Evolutionary conservation across 2,329 filamentous ascomycete species (phyloP).

Genomic region (Xylariaceae sp.): DNA sequence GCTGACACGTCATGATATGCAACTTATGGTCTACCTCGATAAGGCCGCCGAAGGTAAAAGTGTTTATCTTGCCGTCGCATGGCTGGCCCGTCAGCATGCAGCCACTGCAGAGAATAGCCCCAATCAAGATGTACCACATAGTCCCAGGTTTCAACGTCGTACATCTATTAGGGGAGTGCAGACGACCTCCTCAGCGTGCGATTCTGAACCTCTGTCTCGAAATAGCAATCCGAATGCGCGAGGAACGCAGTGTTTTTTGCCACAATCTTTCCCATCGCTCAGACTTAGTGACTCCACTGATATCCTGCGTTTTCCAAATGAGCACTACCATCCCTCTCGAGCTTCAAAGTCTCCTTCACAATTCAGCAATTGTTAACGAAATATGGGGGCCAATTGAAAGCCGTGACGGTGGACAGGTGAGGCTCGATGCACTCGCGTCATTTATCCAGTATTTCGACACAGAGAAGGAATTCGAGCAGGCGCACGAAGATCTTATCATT

Average conservation of each 20-base stretch:
- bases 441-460: background rate
- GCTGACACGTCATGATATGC: background rate
- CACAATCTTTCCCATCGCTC: no score
- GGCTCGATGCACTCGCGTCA: background rate
- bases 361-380: background rate
- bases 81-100: background rate
- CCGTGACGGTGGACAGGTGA: background rate
- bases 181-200: no score
- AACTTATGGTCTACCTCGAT: background rate
- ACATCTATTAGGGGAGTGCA: no score
- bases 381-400: background rate
- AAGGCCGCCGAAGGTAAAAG: background rate
- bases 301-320: no score
- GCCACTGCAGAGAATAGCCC: background rate
- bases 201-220: no score
- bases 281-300: no score
- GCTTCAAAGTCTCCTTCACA: background rate
- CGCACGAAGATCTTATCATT: background rate
- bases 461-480: background rate
- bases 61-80: background rate
- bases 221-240: no score
- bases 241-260: no score
- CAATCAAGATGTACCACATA: no score
- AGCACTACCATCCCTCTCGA: background rate
- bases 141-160: no score